Conservation (phyloP, 768 basidiomycete genomes). For the Mycena vitilis region DNA sequence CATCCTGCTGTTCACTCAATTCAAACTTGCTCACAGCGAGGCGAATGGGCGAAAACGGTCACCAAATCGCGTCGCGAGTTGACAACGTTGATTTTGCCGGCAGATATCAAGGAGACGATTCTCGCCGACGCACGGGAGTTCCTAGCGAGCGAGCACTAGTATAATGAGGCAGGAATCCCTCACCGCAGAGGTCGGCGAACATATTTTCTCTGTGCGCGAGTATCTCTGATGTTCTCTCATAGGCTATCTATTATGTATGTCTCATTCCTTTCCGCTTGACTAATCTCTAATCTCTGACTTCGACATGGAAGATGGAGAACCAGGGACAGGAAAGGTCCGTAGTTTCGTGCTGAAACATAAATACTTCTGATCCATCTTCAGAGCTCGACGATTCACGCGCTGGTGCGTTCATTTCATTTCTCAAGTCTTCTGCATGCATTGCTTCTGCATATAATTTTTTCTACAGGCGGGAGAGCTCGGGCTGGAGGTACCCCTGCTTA, state of each 20-base stretch:
- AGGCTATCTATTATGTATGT: conserved; percentile 30
- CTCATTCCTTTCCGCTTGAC: not conserved
- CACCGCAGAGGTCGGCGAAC: conserved; percentile 26
- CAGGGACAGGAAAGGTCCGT: conserved; percentile 33
- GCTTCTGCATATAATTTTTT: not conserved
- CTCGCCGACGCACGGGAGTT: conserved; percentile 32
- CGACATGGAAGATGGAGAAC: conserved; percentile 25
- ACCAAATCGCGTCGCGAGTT: conserved; percentile 30
- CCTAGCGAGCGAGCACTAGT: conserved; percentile 33
- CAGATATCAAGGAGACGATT: conserved; percentile 29
- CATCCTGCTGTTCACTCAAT: not conserved
- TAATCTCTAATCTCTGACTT: not conserved
- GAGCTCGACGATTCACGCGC: too few species aligned
- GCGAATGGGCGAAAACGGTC: conserved; percentile 28
- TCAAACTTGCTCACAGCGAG: not conserved
- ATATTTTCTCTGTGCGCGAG: not conserved
- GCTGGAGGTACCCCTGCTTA: conserved; percentile 11
- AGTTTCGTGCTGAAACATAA: conserved; percentile 1
- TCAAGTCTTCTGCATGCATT: too few species aligned
- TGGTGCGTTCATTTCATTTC: too few species aligned
- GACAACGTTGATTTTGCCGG: conserved; percentile 29
- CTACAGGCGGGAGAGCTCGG: conserved; percentile 29
- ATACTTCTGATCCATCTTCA: not conserved
- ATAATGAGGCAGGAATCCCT: conserved; percentile 33
- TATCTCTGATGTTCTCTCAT: not conserved